A percentile compares a stretch with the other conserved stretches of the same genome.
Conservation (phyloP, 2,329 filamentous ascomycete genomes). For the Pseudohalonectria lignicola region DNA sequence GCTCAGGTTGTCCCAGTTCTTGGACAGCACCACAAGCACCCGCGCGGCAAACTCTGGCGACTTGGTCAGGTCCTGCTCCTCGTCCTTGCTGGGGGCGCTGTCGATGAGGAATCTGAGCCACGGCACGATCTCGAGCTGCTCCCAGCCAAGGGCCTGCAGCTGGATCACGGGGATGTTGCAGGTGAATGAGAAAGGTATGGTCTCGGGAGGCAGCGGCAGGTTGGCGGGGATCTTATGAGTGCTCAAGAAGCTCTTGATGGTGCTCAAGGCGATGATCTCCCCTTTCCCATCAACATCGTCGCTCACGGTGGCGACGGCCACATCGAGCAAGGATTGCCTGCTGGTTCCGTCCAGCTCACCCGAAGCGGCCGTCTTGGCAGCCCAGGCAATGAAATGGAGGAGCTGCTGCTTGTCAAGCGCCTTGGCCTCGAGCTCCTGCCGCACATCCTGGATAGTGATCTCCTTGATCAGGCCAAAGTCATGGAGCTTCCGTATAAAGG, state of each 20-base stretch:
- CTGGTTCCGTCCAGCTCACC: slow-evolving; percentile 61
- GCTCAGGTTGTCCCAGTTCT: slow-evolving; percentile 77
- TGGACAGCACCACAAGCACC: slow-evolving; percentile 71
- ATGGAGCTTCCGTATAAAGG: slow-evolving; percentile 69
- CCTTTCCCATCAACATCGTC: slow-evolving; percentile 47
- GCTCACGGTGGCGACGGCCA: slow-evolving; percentile 63
- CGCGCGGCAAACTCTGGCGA: slow-evolving; percentile 65
- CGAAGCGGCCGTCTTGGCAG: slow-evolving; percentile 57
- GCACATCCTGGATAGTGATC: slow-evolving; percentile 80
- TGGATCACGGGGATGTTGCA: slow-evolving; percentile 55
- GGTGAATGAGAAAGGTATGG: slow-evolving; percentile 78
- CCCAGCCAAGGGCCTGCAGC: slow-evolving; percentile 76
- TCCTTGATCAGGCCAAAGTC: slow-evolving; percentile 81
- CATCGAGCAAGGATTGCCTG: slow-evolving; percentile 62
- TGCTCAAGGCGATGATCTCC: slow-evolving; percentile 65
- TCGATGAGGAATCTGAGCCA: slow-evolving; percentile 80
- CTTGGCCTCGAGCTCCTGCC: slow-evolving; percentile 68
- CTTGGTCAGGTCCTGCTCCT: slow-evolving; percentile 59
- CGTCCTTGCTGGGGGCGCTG: slow-evolving; percentile 45
- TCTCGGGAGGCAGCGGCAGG: slow-evolving; percentile 68
- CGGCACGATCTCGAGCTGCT: slow-evolving; percentile 68
- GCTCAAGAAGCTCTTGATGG: slow-evolving; percentile 65
- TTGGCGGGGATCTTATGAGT: slow-evolving; percentile 71
- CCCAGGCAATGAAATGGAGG: slow-evolving; percentile 75
- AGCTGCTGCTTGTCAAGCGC: slow-evolving; percentile 72